Conservation (phyloP, 495 filamentous ascomycete genomes). For the Aspergillus biplanus region DNA sequence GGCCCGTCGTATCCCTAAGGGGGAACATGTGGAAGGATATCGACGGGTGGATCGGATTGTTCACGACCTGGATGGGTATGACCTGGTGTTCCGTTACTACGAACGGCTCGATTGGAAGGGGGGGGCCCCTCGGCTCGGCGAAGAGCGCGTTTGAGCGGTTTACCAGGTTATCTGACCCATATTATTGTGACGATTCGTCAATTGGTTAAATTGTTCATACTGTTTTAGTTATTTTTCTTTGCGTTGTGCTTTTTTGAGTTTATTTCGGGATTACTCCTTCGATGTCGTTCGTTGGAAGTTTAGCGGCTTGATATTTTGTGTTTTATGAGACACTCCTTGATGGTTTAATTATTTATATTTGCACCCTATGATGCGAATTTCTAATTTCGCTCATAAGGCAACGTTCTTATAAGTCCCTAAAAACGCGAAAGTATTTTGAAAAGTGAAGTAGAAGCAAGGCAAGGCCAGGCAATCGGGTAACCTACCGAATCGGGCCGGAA, state of each 20-base stretch:
- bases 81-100: conserved; percentile 95
- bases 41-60: conserved; percentile 91
- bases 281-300: conserved; percentile 4
- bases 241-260: conserved; percentile 2
- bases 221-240: conserved; percentile 19
- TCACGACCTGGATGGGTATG: conserved; percentile 96
- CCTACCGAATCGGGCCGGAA: conserved; percentile 17
- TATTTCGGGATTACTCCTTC: conserved; percentile 6
- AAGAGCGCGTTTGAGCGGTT: conserved; percentile 46
- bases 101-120: conserved; percentile 91
- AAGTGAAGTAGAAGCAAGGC: not conserved
- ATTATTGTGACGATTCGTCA: not conserved
- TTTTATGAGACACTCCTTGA: conserved; percentile 1
- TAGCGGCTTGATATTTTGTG: conserved; percentile 12
- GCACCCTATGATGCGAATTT: no score
- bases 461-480: not conserved
- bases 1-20: conserved; percentile 60
- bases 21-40: conserved; percentile 88
- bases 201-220: conserved; percentile 4
- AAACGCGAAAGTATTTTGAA: no score
- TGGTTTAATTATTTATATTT: not conserved
- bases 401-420: no score
- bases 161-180: not conserved
- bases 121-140: conserved; percentile 73
- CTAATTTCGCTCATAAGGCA: no score